These are phyloP conservation scores for Fraxinus velutina DNA, from an alignment of 305 asterid genomes.

Conservation along the genomic window DNA sequence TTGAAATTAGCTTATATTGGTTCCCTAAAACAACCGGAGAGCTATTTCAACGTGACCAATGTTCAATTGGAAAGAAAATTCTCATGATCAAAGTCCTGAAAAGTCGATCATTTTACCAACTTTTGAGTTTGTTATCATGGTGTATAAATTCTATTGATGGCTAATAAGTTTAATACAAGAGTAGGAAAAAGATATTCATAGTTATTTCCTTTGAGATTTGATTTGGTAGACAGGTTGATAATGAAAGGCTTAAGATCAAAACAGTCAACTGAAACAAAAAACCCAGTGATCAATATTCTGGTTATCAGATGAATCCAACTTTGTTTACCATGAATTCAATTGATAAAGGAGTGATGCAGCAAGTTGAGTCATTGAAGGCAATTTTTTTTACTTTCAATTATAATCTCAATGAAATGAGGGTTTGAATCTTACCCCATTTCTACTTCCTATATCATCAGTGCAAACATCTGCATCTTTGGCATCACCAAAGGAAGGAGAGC, in stretches of 20 bases:
- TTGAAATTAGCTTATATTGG: neutral
- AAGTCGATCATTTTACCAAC: neutral
- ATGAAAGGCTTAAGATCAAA: neutral
- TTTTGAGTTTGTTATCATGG: neutral
- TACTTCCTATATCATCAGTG: constrained; percentile 13
- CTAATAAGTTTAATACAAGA: neutral
- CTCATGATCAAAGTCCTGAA: neutral
- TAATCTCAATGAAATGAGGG: neutral
- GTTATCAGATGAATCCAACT: neutral
- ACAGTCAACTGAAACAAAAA: neutral
- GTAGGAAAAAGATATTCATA: neutral
- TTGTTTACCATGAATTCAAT: neutral
- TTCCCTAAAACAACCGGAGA: neutral
- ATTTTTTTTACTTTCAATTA: neutral
- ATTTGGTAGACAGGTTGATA: neutral
- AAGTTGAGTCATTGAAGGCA: neutral
- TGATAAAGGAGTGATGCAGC: neutral
- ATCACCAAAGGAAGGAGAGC: constrained; percentile 48
- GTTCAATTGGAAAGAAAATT: neutral
- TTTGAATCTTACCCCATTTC: constrained; percentile 22
- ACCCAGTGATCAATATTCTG: neutral
- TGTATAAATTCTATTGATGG: neutral
- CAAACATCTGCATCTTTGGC: constrained; percentile 28
- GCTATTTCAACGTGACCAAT: neutral
- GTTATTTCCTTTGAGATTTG: neutral